Evolutionary conservation across 2,329 filamentous ascomycete genomes (phyloP), one percentile per base, ranked within the genome.

Genomic region (Neonectria coccinea): DNA sequence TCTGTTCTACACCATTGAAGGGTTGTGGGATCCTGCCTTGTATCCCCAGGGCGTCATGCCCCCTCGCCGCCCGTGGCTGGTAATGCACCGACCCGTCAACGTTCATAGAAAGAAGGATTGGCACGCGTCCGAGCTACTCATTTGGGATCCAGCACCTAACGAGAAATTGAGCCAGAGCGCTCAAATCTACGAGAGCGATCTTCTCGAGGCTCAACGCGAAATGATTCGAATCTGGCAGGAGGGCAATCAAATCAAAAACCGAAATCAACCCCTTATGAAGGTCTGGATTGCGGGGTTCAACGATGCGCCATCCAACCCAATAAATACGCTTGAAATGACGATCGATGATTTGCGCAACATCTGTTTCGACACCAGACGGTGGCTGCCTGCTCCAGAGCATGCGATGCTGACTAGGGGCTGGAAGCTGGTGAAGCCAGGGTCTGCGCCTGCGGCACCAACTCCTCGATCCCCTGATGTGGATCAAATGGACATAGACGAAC

Each of bases 1-100:
- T 0, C 70, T 88, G 6, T 88, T 88, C 68, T 86, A 86, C 67
- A 86, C 84, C 0, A 75, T 80, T 16, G 77, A 80, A 8, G 79
- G 76, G 12, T 71, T 75, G 1, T 82, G 79, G 79, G 74, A 80
- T 44, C 63, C 72, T 1, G 53, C 57, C 1, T 67, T 54, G 9
- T 68, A 65, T n/a, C 68, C 69, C 0, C 59, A 58, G 11, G 65
- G 69, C 1, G 48, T 60, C 2, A 67, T 69, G 16, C 72, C 68
- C 9, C 60, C 66, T 33, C 79, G 82, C 10, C 80, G 83, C 48
- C 84, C 86, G 0, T 89, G 86, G 86, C 66, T 88, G 36, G 84
- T 77, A 0, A 70, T 86, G 14, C 81, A 82, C 62, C 81, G 86
- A 11, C 81, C 83, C 0, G 69, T 76, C 5, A 75, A 83, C n/a